Percentiles rank a stretch among this genome's conserved stretches.
Conservation (phyloP, 1,284 basidiomycete genomes). For the Ustilago crameri region DNA sequence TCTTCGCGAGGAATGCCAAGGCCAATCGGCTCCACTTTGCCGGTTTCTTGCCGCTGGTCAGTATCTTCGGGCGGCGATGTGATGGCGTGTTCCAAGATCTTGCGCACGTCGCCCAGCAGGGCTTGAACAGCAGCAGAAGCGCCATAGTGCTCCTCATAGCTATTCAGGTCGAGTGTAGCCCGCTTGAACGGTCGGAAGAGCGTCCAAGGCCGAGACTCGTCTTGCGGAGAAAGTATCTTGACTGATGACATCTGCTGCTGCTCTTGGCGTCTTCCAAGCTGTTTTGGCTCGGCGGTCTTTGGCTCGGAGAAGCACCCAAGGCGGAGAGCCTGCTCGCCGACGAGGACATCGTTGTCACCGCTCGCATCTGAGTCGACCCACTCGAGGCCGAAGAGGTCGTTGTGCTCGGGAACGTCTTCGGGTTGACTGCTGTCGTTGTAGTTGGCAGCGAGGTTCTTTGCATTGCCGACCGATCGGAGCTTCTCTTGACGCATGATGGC, state of each 20-base stretch:
- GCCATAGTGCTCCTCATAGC: slow-evolving; percentile 60
- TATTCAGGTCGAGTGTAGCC: slow-evolving; percentile 58
- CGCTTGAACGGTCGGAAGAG: slow-evolving; percentile 64
- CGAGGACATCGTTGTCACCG: slow-evolving; percentile 49
- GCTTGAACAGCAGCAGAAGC: slow-evolving; percentile 51
- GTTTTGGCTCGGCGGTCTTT: slow-evolving; percentile 41
- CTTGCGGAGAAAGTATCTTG: slow-evolving; percentile 38
- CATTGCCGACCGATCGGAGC: slow-evolving; percentile 64
- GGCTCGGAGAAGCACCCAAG: slow-evolving; percentile 58
- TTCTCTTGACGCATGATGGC: slow-evolving; percentile 66
- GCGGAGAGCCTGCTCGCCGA: slow-evolving; percentile 63
- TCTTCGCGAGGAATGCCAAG: slow-evolving; percentile 56
- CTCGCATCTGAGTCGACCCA: slow-evolving; percentile 54
- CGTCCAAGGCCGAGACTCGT: slow-evolving; percentile 47
- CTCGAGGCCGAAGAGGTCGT: slow-evolving; percentile 63
- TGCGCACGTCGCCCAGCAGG: slow-evolving; percentile 59
- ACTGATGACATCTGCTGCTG: slow-evolving; percentile 25
- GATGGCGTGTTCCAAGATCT: slow-evolving; percentile 61
- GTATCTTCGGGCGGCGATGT: slow-evolving; percentile 53
- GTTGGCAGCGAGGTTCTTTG: slow-evolving; percentile 57
- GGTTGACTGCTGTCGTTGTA: slow-evolving; percentile 63
- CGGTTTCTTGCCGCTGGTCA: slow-evolving; percentile 40
- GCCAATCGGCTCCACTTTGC: slow-evolving; percentile 38
- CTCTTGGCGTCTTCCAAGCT: slow-evolving; percentile 33
- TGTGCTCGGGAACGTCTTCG: slow-evolving; percentile 63